These are phyloP conservation scores for Rubia yunnanensis DNA, from an alignment of 257 asterid genomes.

Conservation along the genomic window DNA sequence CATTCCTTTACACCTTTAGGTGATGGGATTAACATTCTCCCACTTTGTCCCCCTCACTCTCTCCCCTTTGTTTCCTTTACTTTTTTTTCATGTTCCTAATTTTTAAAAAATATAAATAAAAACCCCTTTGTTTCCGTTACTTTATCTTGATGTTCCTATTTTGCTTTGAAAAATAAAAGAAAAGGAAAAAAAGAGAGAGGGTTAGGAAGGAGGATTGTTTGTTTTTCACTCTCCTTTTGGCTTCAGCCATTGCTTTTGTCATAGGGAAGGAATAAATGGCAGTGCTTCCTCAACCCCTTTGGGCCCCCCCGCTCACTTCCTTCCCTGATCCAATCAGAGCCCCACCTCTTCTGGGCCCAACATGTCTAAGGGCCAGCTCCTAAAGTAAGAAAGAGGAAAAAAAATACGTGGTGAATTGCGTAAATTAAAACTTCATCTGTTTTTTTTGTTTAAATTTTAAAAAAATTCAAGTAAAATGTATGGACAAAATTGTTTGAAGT, in stretches of 20 bases:
- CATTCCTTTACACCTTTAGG: slow-evolving; percentile 27
- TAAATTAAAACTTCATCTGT: slow-evolving; percentile 36
- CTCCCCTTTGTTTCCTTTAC: slow-evolving; percentile 4
- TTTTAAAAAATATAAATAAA: no score
- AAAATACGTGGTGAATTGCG: slow-evolving; percentile 26
- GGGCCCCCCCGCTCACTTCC: slow-evolving; percentile 25
- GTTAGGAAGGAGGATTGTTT: slow-evolving; percentile 29
- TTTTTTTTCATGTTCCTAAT: slow-evolving; percentile 9
- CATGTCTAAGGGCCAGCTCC: slow-evolving; percentile 26
- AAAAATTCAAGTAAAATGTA: no score
- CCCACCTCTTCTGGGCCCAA: slow-evolving; percentile 32
- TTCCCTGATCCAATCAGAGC: slow-evolving; percentile 13
- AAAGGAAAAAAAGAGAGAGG: neutral
- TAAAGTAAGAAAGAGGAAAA: neutral
- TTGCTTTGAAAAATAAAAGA: neutral
- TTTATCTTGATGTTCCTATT: slow-evolving; percentile 8
- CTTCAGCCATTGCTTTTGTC: slow-evolving; percentile 44
- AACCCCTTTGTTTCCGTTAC: slow-evolving; percentile 5
- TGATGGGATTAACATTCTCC: slow-evolving; percentile 69
- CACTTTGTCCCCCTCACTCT: slow-evolving; percentile 58
- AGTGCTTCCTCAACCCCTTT: slow-evolving; percentile 26
- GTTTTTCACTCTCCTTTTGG: slow-evolving; percentile 38
- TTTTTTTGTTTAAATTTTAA: no score
- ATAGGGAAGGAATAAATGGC: slow-evolving; percentile 44
- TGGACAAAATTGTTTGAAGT: no score